A percentile compares a stretch with the other conserved stretches of the same genome.
Conservation (phyloP, 2,329 filamentous ascomycete genomes). For the Colletotrichum plurivorum region DNA sequence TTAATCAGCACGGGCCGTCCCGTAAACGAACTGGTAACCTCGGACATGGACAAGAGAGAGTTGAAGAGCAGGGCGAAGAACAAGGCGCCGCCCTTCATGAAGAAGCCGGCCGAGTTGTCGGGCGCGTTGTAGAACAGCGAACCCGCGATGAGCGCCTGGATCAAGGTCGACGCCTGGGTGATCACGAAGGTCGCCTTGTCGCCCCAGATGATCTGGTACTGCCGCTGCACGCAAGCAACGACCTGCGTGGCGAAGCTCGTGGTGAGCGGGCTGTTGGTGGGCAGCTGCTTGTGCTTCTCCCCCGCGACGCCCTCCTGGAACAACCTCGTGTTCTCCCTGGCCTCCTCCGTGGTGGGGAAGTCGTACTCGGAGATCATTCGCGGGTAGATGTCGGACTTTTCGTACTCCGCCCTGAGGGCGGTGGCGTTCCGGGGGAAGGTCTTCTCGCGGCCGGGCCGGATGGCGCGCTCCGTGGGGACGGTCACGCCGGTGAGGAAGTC, state of each 20-base stretch:
- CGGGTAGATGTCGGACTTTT: slow-evolving; percentile 63
- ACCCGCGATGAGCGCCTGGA: slow-evolving; percentile 74
- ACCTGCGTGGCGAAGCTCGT: slow-evolving; percentile 69
- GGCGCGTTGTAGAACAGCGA: slow-evolving; percentile 78
- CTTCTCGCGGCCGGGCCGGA: slow-evolving; percentile 59
- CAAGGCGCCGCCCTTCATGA: slow-evolving; percentile 73
- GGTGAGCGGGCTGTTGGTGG: slow-evolving; percentile 69
- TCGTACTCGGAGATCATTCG: slow-evolving; percentile 69
- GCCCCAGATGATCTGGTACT: slow-evolving; percentile 76
- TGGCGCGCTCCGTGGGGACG: slow-evolving; percentile 77
- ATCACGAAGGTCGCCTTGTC: slow-evolving; percentile 75
- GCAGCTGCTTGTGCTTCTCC: slow-evolving; percentile 69
- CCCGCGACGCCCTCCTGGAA: slow-evolving; percentile 67
- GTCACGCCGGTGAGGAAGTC: slow-evolving; percentile 78
- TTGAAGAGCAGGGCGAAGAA: slow-evolving; percentile 77
- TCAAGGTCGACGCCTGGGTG: slow-evolving; percentile 70
- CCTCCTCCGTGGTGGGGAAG: slow-evolving; percentile 66
- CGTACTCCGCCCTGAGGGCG: slow-evolving; percentile 63
- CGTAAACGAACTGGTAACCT: slow-evolving; percentile 74
- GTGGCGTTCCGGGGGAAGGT: slow-evolving; percentile 61
- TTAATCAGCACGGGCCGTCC: slow-evolving; percentile 72
- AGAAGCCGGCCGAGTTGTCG: slow-evolving; percentile 70
- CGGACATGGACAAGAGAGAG: slow-evolving; percentile 73
- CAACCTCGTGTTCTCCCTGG: slow-evolving; percentile 62
- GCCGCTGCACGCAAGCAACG: slow-evolving; percentile 67